Evolutionary conservation across 768 basidiomycete genomes (phyloP).

Genomic region (Calvatia gigantea): DNA sequence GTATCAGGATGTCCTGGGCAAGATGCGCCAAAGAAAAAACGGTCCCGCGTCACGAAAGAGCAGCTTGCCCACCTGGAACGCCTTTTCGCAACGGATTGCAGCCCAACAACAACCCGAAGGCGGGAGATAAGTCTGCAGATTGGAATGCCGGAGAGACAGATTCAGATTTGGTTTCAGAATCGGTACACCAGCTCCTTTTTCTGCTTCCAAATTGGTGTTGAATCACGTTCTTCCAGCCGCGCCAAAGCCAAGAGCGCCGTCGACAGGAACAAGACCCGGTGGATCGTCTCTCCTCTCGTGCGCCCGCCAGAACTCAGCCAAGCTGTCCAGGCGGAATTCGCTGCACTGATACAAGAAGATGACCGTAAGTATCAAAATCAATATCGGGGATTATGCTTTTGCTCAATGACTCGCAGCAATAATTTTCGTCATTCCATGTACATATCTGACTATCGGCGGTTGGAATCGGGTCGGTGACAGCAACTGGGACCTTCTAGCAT

Average conservation of each 20-base stretch:
- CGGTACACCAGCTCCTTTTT: conserved; percentile 39
- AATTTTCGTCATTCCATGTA: conserved; percentile 73
- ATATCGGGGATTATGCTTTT: not conserved
- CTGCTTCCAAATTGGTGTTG: conserved; percentile 1
- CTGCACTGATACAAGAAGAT: conserved; percentile 69
- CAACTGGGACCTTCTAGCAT: conserved; percentile 71
- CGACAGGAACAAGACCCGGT: conserved; percentile 32
- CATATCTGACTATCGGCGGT: conserved; percentile 68
- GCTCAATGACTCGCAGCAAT: conserved; percentile 35
- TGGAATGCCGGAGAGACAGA: conserved; percentile 84
- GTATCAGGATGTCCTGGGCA: not conserved
- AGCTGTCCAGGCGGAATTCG: conserved; percentile 56
- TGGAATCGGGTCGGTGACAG: conserved; percentile 69
- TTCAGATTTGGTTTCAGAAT: conserved; percentile 90
- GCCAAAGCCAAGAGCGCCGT: conserved; percentile 79
- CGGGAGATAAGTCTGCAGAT: conserved; percentile 71
- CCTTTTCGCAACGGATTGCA: conserved; percentile 64
- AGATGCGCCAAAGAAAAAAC: conserved; percentile 33
- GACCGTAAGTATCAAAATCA: conserved; percentile 50
- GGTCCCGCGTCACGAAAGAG: conserved; percentile 75
- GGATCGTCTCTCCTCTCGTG: conserved; percentile 33
- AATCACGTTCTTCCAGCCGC: conserved; percentile 46
- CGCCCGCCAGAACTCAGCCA: conserved; percentile 49
- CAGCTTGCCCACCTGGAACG: conserved; percentile 76
- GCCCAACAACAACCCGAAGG: conserved; percentile 67